Evolutionary conservation across 148 eudicot species (phyloP), one percentile per base, ranked within the genome.

Genomic region (Camellia lanceoleosa): DNA sequence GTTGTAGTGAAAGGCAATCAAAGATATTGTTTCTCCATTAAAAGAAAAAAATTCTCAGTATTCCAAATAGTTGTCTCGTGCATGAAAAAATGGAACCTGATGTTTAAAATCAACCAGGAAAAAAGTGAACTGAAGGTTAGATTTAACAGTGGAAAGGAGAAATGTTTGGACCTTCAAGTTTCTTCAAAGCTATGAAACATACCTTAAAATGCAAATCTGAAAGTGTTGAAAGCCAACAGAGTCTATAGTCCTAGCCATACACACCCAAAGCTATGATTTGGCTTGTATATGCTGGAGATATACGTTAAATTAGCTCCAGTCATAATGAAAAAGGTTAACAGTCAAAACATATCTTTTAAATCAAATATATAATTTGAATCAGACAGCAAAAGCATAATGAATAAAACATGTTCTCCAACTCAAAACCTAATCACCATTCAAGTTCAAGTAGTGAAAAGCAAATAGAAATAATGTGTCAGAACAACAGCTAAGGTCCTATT

Each of bases 131-230:
- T 15, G 51, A 38, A 30, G 1, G 51, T 9, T 4, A 66, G 66
- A 64, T 51, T 66, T 38, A 66, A 51, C 23, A 19, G 14, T 51
- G 59, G 18, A 23, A 15, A 4, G 6, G 7, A 47, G n/a, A 47
- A 14, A 62, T 19, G 20, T 43, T 20, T 47, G 30, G 9, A 46
- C 68, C 72, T 71, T 61, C 67, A 30, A 43, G 16, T 30, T 63
- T 19, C 59, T 19, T 23, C 56, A 63, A 60, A 75, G 67, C 52
- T 4, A 60, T 13, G 69, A 11, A 23, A 62, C 43, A 76, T 19
- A 46, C 79, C 68, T 49, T 75, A 75, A 43, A 75, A 75, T 60
- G 78, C 51, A 43, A 75, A 75, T 58, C 61, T 58, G 67, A 18
- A 59, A 75, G 52, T 49, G 78, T 75, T 23, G 43, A 64, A 64